Conservation (phyloP, 352 stramenopile species). For the Globisporangium paroecandrum region DNA sequence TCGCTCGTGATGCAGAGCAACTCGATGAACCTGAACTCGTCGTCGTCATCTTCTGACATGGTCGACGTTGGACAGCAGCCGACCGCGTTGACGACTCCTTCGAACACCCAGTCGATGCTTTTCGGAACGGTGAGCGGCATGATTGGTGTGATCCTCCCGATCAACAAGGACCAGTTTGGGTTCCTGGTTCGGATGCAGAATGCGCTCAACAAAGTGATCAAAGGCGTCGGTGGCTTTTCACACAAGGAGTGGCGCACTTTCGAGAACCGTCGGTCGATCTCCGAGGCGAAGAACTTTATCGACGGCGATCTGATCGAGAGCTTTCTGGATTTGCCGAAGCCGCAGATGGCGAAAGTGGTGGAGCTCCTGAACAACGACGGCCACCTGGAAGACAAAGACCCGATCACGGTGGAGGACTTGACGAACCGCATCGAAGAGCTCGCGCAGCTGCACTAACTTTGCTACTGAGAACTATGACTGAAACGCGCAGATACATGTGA, state of each 20-base stretch:
- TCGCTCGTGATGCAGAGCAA: constrained; percentile 94
- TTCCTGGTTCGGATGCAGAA: constrained; percentile 90
- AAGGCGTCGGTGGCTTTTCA: constrained; percentile 90
- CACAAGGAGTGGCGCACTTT: constrained; percentile 94
- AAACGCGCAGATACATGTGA: background rate
- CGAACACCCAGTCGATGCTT: constrained; percentile 67
- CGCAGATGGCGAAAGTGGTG: constrained; percentile 89
- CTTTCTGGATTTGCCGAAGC: constrained; percentile 91
- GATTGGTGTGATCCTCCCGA: constrained; percentile 90
- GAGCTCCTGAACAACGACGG: constrained; percentile 83
- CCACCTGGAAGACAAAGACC: background rate
- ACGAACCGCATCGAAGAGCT: constrained; percentile 69
- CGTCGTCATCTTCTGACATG: constrained; percentile 35
- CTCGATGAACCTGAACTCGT: background rate
- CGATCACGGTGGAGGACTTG: constrained; percentile 43
- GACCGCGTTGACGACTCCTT: background rate
- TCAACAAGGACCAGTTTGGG: constrained; percentile 90
- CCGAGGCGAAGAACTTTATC: constrained; percentile 92
- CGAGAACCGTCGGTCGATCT: constrained; percentile 81
- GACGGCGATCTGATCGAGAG: constrained; percentile 95
- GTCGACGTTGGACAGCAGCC: constrained; percentile 36
- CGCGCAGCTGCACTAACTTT: constrained; percentile 57
- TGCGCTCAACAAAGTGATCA: constrained; percentile 86
- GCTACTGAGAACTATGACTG: background rate
- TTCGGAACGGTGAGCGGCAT: constrained; percentile 96